phyloP scores from a whole-genome alignment of 176 grass and related monocot species.

The Microstegium vimineum region DNA sequence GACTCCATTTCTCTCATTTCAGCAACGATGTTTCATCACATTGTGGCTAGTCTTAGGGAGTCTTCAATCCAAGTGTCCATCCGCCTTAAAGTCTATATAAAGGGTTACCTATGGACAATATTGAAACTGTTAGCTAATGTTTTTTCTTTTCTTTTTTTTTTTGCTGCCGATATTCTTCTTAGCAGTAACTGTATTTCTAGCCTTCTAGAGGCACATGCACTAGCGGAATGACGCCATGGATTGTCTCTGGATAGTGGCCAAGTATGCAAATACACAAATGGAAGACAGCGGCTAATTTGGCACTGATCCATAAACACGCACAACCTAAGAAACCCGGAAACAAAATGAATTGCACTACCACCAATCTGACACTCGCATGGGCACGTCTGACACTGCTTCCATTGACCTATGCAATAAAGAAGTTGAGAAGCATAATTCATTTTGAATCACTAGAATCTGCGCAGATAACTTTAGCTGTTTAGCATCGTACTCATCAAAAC shows the following conservation, averaged over 20 bases:
- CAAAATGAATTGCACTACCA: neutral
- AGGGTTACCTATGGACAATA: too few relatives aligned
- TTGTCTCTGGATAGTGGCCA: neutral
- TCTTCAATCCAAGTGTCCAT: too few relatives aligned
- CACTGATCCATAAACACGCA: neutral
- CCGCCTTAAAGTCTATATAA: too few relatives aligned
- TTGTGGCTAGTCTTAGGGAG: too few relatives aligned
- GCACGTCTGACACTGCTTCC: neutral
- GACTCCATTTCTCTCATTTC: too few relatives aligned
- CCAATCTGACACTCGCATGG: neutral
- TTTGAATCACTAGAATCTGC: neutral
- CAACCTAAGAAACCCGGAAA: neutral
- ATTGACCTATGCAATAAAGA: neutral
- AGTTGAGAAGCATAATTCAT: neutral
- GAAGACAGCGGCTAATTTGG: neutral
- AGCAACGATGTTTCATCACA: too few relatives aligned
- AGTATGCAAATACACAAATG: neutral
- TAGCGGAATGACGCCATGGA: neutral
- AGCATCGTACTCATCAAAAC: constrained; percentile 30
- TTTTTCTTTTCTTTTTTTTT: too few relatives aligned
- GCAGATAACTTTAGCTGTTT: neutral
- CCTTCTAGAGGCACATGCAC: too few relatives aligned
- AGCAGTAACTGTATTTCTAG: too few relatives aligned
- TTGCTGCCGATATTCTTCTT: too few relatives aligned
- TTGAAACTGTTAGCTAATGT: too few relatives aligned